Percentiles rank a stretch among this genome's conserved stretches.
phyloP scores from a whole-genome alignment of 495 filamentous ascomycete genomes.

The Sphaerosporella brunnea region DNA sequence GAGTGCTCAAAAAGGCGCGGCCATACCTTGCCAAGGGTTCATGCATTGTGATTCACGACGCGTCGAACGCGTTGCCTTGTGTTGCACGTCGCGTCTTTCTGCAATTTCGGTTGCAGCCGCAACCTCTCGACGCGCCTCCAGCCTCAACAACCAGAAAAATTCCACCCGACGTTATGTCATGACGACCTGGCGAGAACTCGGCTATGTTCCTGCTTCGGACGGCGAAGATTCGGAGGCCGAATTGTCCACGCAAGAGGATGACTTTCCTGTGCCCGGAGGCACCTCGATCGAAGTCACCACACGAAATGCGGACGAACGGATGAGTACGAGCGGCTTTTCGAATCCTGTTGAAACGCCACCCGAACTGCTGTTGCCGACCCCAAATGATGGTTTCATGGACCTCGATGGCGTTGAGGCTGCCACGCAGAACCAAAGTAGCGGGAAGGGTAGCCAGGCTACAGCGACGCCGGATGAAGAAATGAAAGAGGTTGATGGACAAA shows the following conservation, averaged over 20 bases:
- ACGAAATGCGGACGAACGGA: too few species aligned
- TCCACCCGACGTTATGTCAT: constrained; percentile 28
- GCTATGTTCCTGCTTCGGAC: constrained; percentile 47
- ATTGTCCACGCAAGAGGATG: constrained; percentile 16
- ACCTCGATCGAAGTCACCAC: too few species aligned
- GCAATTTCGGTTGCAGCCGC: neutral
- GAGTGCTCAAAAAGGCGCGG: too few species aligned
- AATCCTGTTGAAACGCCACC: too few species aligned
- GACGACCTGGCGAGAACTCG: constrained; percentile 44
- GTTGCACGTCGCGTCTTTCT: neutral
- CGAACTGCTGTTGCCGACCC: too few species aligned
- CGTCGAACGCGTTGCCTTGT: neutral
- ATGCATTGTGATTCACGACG: neutral
- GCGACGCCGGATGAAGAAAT: too few species aligned
- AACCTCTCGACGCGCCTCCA: neutral
- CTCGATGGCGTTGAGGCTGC: too few species aligned
- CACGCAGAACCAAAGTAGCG: too few species aligned
- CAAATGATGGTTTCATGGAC: too few species aligned
- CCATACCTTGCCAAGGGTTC: too few species aligned
- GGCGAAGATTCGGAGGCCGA: constrained; percentile 34
- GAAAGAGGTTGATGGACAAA: neutral
- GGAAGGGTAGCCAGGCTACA: too few species aligned
- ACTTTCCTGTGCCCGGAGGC: neutral
- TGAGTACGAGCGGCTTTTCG: too few species aligned
- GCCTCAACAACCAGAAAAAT: neutral